Evolutionary conservation across 371 early-diverging fungal genomes (phyloP).

Genomic region (Thermomucor indicae-seudaticae): DNA sequence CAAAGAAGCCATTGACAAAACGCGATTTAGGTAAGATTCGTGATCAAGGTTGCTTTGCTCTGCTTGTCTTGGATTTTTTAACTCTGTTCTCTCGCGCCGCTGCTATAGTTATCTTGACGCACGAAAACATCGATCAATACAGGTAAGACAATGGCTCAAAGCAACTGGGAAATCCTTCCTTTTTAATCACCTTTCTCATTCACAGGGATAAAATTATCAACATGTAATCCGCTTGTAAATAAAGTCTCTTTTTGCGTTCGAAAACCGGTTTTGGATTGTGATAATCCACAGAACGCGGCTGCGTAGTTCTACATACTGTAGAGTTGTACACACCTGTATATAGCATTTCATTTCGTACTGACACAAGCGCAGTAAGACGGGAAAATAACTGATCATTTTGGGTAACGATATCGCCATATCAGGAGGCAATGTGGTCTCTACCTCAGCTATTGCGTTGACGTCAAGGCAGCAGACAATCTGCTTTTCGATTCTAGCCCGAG

Average conservation of each 20-base stretch:
- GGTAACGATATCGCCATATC: too few species aligned
- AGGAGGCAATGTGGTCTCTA: too few species aligned
- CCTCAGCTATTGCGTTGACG: too few species aligned
- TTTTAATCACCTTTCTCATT: slow-evolving; percentile 10
- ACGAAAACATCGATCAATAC: slow-evolving; percentile 84
- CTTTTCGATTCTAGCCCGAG: too few species aligned
- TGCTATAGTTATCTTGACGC: slow-evolving; percentile 71
- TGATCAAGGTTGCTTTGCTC: neutral
- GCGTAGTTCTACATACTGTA: too few species aligned
- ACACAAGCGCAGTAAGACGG: too few species aligned
- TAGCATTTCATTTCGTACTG: too few species aligned
- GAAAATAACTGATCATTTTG: too few species aligned
- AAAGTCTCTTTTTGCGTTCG: neutral
- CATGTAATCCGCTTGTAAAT: neutral
- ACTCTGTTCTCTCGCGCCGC: neutral
- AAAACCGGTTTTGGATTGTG: too few species aligned
- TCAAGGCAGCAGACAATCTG: too few species aligned
- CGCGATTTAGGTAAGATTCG: slow-evolving; percentile 65
- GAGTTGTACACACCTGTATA: too few species aligned
- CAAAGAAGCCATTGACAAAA: slow-evolving; percentile 88
- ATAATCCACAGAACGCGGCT: too few species aligned
- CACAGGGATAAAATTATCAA: slow-evolving; percentile 45
- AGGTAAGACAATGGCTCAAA: slow-evolving; percentile 28
- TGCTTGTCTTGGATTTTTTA: neutral
- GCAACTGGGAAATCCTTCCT: neutral